phyloP scores from a whole-genome alignment of 225 moss, liverwort and hornwort species.

The Physcomitrium patens region DNA sequence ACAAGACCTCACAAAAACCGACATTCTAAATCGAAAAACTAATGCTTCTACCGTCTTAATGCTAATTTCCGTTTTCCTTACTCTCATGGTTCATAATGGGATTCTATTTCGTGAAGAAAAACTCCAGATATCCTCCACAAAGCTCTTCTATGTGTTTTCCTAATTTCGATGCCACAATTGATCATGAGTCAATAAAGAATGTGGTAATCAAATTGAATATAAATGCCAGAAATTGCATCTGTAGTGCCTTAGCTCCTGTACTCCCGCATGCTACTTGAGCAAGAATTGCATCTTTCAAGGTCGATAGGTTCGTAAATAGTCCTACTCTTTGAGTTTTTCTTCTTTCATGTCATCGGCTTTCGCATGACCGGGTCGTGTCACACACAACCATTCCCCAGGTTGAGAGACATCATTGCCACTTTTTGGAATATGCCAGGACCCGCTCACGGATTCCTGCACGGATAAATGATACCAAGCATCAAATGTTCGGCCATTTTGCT shows the following conservation, averaged over 20 bases:
- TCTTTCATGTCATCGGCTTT: constrained; percentile 8
- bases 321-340: constrained; percentile 7
- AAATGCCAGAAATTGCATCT: background rate
- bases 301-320: background rate
- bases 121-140: background rate
- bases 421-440: constrained; percentile 75
- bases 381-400: constrained; percentile 69
- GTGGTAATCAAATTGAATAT: constrained; percentile 4
- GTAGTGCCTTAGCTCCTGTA: constrained; percentile 25
- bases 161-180: constrained; percentile 28
- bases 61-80: background rate
- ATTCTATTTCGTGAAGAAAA: background rate
- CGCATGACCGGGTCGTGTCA: constrained; percentile 51
- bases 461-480: constrained; percentile 1
- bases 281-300: background rate
- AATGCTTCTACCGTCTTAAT: background rate
- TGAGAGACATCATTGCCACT: constrained; percentile 47
- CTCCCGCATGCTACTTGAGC: constrained; percentile 24
- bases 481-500: background rate
- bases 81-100: background rate
- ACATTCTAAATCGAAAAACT: background rate
- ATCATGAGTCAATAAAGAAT: constrained; percentile 23
- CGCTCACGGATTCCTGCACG: constrained; percentile 69
- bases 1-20: background rate
- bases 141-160: background rate